A percentile compares a stretch with the other conserved stretches of the same genome.
Evolutionary conservation across 2,329 filamentous ascomycete genomes (phyloP).

Genomic region (Verticillium tricorpus): DNA sequence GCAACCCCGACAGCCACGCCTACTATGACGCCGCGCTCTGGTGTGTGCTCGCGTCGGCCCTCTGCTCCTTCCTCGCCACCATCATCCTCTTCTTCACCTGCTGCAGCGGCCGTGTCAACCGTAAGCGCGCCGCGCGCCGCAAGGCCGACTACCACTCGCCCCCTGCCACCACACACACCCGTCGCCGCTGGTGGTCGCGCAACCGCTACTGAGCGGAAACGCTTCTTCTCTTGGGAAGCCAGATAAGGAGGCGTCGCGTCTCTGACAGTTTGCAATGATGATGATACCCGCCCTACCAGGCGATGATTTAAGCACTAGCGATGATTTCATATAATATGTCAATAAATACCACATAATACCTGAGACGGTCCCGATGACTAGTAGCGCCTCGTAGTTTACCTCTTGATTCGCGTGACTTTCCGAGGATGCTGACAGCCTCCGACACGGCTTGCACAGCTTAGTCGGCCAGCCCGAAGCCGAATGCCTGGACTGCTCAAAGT

Average conservation of each 20-base stretch:
- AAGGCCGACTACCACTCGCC: slow-evolving; percentile 22
- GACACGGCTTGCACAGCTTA: not conserved
- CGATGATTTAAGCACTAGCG: not conserved
- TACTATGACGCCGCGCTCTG: slow-evolving; percentile 57
- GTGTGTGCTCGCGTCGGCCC: slow-evolving; percentile 52
- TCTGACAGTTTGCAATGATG: not conserved
- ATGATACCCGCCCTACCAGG: not conserved
- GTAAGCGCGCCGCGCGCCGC: slow-evolving; percentile 20
- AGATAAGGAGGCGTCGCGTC: not conserved
- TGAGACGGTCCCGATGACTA: not conserved
- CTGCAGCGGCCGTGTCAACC: slow-evolving; percentile 45
- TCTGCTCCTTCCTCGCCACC: slow-evolving; percentile 50
- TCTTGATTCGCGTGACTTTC: not conserved
- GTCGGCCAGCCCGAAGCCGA: not conserved
- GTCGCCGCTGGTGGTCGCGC: slow-evolving; percentile 12
- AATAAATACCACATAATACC: not conserved
- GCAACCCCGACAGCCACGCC: slow-evolving; percentile 33
- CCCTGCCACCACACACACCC: slow-evolving; percentile 9
- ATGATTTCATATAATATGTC: not conserved
- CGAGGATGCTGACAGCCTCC: not conserved
- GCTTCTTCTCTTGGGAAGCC: not conserved
- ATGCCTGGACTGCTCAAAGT: not conserved
- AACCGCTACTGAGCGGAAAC: slow-evolving; percentile 8
- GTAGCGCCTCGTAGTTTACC: not conserved
- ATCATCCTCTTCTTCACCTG: slow-evolving; percentile 58